phyloP scores from a whole-genome alignment of 805 yeast genomes.

The Cyberlindnera sargentensis region DNA sequence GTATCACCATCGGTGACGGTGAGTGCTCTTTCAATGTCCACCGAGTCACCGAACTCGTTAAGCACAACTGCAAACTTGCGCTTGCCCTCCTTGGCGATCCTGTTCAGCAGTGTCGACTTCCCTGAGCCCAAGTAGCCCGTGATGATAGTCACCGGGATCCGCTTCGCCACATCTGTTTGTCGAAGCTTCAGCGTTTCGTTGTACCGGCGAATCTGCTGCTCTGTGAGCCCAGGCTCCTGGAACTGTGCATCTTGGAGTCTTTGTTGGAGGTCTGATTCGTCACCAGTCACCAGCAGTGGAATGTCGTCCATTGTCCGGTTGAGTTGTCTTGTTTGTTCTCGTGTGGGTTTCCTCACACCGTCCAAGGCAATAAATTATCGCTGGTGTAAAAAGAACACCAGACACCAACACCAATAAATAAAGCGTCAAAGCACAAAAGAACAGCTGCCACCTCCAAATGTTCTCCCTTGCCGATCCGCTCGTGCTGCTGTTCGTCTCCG shows the following conservation, averaged over 20 bases:
- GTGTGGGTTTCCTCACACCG: too few species aligned
- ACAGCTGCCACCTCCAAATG: neutral
- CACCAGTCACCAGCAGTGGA: slow-evolving; percentile 23
- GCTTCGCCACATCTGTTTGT: slow-evolving; percentile 24
- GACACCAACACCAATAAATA: too few species aligned
- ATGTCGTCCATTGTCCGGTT: slow-evolving; percentile 5
- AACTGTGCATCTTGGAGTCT: slow-evolving; percentile 13
- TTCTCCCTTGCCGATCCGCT: slow-evolving; percentile 25
- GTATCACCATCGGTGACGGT: slow-evolving; percentile 51
- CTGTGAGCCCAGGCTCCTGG: slow-evolving; percentile 9
- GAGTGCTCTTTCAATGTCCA: slow-evolving; percentile 81
- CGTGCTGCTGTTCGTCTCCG: slow-evolving; percentile 39
- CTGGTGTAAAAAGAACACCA: too few species aligned
- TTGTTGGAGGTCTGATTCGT: slow-evolving; percentile 15
- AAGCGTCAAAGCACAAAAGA: neutral
- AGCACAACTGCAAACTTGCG: slow-evolving; percentile 81
- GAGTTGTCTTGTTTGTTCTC: too few species aligned
- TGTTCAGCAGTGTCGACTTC: slow-evolving; percentile 76
- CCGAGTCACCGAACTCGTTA: slow-evolving; percentile 88
- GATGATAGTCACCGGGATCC: slow-evolving; percentile 83
- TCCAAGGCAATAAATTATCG: too few species aligned
- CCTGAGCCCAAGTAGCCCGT: slow-evolving; percentile 97
- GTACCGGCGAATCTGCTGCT: slow-evolving; percentile 13
- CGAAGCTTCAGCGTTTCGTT: slow-evolving; percentile 12
- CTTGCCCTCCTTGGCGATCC: slow-evolving; percentile 62